Evolutionary conservation across 805 yeast genomes (phyloP).

Genomic region (Saccharomycopsis microspora): DNA sequence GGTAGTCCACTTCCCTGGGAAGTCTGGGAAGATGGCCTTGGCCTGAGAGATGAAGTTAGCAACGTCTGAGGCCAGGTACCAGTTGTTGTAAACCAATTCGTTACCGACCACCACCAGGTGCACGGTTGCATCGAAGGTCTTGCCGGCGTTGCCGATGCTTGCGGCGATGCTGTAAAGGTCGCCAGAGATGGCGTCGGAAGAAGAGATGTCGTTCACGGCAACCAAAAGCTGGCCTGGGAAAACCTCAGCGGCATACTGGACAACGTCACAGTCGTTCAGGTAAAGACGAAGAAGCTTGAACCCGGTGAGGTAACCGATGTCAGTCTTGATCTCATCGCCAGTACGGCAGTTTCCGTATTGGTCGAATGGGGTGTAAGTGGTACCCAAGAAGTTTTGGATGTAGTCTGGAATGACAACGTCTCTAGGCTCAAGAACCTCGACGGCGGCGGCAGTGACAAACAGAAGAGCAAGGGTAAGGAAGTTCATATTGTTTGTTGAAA

Average conservation of each 20-base stretch:
- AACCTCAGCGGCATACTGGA: conserved; percentile 38
- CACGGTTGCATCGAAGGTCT: conserved; percentile 39
- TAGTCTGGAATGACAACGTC: conserved; percentile 10
- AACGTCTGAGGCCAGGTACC: conserved; percentile 35
- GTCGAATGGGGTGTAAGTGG: conserved; percentile 56
- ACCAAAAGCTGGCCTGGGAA: conserved; percentile 40
- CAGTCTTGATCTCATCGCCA: conserved; percentile 33
- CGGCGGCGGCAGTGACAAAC: conserved; percentile 3
- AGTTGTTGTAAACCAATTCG: conserved; percentile 48
- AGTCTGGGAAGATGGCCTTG: conserved; percentile 33
- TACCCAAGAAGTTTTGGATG: conserved; percentile 32
- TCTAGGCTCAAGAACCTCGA: conserved; percentile 7
- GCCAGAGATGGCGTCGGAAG: conserved; percentile 19
- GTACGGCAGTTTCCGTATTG: conserved; percentile 45
- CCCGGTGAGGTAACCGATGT: conserved; percentile 31
- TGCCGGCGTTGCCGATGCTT: conserved; percentile 30
- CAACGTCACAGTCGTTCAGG: conserved; percentile 50
- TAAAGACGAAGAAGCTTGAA: conserved; percentile 47
- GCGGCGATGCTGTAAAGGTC: conserved; percentile 29
- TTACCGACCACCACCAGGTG: conserved; percentile 48
- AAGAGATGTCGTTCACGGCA: conserved; percentile 44
- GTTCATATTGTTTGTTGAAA: neutral
- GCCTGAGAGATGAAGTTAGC: conserved; percentile 35
- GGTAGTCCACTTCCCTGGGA: conserved; percentile 45
- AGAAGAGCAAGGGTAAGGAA: conserved; percentile 1